Evolutionary conservation across 345 rosid species (phyloP), one percentile per base, ranked within the genome.

Genomic region (Populus nigra): DNA sequence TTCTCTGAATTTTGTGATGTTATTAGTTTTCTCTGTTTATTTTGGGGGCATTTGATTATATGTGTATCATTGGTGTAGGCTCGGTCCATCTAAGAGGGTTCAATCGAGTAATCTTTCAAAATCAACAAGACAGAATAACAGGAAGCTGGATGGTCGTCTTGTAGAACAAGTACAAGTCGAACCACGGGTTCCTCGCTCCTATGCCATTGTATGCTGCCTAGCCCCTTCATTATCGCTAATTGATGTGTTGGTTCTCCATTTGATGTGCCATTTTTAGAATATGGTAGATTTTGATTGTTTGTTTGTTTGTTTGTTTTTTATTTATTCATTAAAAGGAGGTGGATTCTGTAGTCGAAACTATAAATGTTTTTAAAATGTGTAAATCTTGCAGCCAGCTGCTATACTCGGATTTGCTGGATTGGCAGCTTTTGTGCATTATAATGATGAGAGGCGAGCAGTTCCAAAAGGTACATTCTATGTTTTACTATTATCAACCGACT

Each of bases 401-500:
- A 27, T 89, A 22, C 85, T 91, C 62, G 94, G 92, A 49, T 88
- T 93, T 74, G 78, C 77, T 50, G 98, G 99, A 57, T 57, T 90
- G 25, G 79, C 84, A n/a, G 6, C 87, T 70, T 77, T 88, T 55
- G 38, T 93, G 76, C 97, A 86, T 84, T 91, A 85, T 65, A 93
- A 96, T 81, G 99, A 92, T 5, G 93, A 96, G 86, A 87, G 92
- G 77, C 90, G 99, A 88, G 90, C 84, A 31, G 55, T 88, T 81
- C 81, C 79, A 0, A 88, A 82, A 88, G 98, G 97, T 96, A 85
- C 49, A 23, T 73, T 20, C 68, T 43, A 1, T 77, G 71, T 18
- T 55, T 16, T 55, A 23, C 15, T 16, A 57, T 78, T 55, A 23
- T 31, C 39, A 43, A 72, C 25, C 18, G 12, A 65, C 66, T 23